Percentiles rank a stretch among this genome's conserved stretches.
These are phyloP conservation scores for Spinacia oleracea DNA, from an alignment of 179 eudicot genomes.

Conservation along the genomic window DNA sequence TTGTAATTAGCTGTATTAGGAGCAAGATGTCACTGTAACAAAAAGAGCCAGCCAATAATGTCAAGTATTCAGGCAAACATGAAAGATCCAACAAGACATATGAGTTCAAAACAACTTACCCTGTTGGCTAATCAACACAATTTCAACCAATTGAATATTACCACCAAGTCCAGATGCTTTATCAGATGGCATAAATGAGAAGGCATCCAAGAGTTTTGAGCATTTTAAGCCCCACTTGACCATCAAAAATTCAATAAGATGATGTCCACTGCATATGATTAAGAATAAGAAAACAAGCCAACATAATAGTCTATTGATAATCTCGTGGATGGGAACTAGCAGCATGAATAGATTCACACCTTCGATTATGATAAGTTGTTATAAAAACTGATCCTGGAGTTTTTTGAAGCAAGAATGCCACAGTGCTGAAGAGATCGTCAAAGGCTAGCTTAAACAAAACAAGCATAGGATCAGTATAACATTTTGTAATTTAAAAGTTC, in stretches of 20 bases:
- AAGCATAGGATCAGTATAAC: conserved; percentile 10
- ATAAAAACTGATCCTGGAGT: conserved; percentile 75
- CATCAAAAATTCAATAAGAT: conserved; percentile 87
- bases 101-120: conserved; percentile 17
- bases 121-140: conserved; percentile 36
- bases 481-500: not conserved
- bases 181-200: conserved; percentile 70
- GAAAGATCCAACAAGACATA: conserved; percentile 1
- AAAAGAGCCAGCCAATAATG: not conserved
- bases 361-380: conserved; percentile 86
- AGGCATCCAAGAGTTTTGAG: conserved; percentile 70
- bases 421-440: conserved; percentile 88
- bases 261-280: conserved; percentile 73
- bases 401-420: conserved; percentile 74
- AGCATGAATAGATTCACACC: conserved; percentile 39
- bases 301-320: not conserved
- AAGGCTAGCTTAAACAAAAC: conserved; percentile 49
- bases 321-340: conserved; percentile 1
- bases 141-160: conserved; percentile 88
- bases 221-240: conserved; percentile 85
- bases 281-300: conserved; percentile 7
- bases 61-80: not conserved
- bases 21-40: conserved; percentile 21
- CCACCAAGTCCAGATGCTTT: conserved; percentile 75
- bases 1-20: not conserved